phyloP scores from a whole-genome alignment of 176 grass and related monocot genomes.

The Echinochloa phyllopogon region DNA sequence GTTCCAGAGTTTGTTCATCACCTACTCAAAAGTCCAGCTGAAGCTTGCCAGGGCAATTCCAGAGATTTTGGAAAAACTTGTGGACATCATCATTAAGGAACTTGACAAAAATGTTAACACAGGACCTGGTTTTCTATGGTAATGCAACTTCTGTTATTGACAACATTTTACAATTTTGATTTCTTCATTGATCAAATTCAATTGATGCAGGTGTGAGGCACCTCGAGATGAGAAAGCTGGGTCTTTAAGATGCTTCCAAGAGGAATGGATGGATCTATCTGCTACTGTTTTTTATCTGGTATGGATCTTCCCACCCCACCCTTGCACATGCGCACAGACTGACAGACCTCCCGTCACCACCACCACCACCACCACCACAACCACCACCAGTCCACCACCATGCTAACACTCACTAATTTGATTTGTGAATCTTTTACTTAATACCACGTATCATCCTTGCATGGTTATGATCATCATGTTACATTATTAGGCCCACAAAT shows the following conservation, averaged over 20 bases:
- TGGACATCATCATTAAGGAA: conserved; percentile 81
- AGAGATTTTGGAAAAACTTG: conserved; percentile 77
- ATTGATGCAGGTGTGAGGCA: conserved; percentile 65
- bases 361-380: too few relatives aligned
- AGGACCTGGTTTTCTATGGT: conserved; percentile 53
- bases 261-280: conserved; percentile 83
- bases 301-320: conserved; percentile 15
- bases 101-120: conserved; percentile 64
- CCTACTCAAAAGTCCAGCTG: conserved; percentile 70
- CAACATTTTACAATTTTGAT: conserved; percentile 24
- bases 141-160: conserved; percentile 21
- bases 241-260: conserved; percentile 60
- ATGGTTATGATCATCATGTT: conserved; percentile 17
- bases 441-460: neutral
- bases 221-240: conserved; percentile 78
- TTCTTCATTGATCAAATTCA: conserved; percentile 34
- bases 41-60: conserved; percentile 63
- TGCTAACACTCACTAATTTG: neutral
- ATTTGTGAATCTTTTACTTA: conserved; percentile 5
- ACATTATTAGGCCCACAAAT: conserved; percentile 68
- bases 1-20: conserved; percentile 81
- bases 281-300: conserved; percentile 89
- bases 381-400: neutral
- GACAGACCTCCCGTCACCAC: neutral
- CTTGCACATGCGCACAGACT: neutral